Conservation (phyloP, 2,329 filamentous ascomycete genomes). For the Fusarium sp. region DNA sequence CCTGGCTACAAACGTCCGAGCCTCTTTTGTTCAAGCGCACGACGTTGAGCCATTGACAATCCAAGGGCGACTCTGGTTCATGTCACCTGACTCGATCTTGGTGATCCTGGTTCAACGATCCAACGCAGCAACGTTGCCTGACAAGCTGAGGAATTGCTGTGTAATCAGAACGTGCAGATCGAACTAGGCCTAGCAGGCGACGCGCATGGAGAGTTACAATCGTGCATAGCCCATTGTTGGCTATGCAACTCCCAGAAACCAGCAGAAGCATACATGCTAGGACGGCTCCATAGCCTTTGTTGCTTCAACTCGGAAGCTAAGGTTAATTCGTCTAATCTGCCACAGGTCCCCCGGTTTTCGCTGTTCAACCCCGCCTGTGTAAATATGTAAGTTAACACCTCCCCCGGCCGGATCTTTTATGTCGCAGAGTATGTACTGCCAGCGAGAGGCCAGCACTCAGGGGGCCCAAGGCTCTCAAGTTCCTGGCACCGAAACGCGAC, state of each 20-base stretch:
- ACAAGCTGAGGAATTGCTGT: not conserved
- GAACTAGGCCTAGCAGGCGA: not conserved
- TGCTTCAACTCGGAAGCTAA: not conserved
- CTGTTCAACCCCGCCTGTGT: not conserved
- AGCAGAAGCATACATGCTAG: not conserved
- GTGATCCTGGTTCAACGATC: not conserved
- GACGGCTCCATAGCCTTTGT: not conserved
- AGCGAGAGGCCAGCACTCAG: not conserved
- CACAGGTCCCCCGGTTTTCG: not conserved
- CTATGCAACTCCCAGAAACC: not conserved
- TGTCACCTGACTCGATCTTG: constrained; percentile 24
- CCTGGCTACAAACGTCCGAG: constrained; percentile 10
- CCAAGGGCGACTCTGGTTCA: not conserved
- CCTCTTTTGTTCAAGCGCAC: constrained; percentile 5
- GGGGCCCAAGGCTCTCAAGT: not conserved
- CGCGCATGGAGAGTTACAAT: not conserved
- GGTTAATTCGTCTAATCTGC: not conserved
- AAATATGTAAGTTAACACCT: not conserved
- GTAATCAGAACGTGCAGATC: not conserved
- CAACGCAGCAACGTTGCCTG: not conserved
- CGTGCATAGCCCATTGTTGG: not conserved
- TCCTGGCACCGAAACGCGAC: not conserved
- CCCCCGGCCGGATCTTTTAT: not conserved
- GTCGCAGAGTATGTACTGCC: not conserved
- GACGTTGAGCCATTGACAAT: constrained; percentile 1